These are phyloP conservation scores for Hypholoma fasciculare DNA, from an alignment of 768 basidiomycete genomes.

Conservation along the genomic window DNA sequence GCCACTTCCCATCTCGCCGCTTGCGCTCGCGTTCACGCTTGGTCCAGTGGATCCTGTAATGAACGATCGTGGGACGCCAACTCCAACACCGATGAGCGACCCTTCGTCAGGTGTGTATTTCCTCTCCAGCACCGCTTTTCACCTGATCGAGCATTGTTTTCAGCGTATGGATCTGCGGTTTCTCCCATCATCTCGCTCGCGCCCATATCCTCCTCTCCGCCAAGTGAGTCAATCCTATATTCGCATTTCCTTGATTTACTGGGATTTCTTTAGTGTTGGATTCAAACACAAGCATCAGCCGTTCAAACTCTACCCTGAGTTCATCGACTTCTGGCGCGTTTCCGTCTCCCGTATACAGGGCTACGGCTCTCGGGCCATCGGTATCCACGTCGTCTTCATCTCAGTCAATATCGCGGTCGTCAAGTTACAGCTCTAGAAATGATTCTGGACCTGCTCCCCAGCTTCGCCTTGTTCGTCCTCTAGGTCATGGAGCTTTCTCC, in stretches of 20 bases:
- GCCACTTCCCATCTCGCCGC: conserved; percentile 15
- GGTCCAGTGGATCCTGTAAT: conserved; percentile 1
- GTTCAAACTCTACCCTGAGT: too few species aligned
- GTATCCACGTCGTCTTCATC: background rate
- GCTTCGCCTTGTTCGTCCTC: conserved; percentile 48
- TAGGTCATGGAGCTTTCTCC: conserved; percentile 77
- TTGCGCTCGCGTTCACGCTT: conserved; percentile 13
- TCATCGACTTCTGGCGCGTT: too few species aligned
- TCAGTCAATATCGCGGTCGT: background rate
- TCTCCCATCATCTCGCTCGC: too few species aligned
- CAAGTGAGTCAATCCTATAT: too few species aligned
- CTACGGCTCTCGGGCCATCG: background rate
- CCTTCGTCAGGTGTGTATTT: background rate
- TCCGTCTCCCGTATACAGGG: too few species aligned
- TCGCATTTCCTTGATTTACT: too few species aligned
- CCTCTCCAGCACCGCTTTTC: background rate
- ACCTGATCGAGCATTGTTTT: background rate
- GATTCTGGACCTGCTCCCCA: conserved; percentile 23
- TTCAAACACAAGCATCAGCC: too few species aligned
- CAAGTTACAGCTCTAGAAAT: background rate
- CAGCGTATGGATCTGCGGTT: background rate
- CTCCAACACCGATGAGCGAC: conserved; percentile 13
- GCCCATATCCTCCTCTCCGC: too few species aligned
- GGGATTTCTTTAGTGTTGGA: too few species aligned
- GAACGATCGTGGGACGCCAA: conserved; percentile 15